Base-by-base conservation (phyloP, 352 stramenopile species). In the Paralagenidium karlingii region DNA sequence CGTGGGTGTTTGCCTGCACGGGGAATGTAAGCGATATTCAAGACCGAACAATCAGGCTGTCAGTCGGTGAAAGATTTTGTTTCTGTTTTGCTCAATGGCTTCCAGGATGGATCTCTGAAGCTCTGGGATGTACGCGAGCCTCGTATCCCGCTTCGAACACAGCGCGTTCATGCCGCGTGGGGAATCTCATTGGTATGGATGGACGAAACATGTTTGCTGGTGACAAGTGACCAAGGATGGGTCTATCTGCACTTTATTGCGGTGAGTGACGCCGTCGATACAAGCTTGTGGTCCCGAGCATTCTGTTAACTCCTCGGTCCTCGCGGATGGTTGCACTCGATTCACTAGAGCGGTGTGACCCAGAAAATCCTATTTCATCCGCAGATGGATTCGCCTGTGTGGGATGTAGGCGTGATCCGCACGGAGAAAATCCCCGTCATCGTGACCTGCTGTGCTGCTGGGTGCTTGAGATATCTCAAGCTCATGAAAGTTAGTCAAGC, bases 71-170 rank as follows among this genome's bases (percentile, higher is more conserved):
- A 18, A 21, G 26, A 20, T 8, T 30, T 40, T 16, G 12, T 45
- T 34, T 25, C 7, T 38, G 18, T 7, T 24, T 31, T 20, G 25
- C 28, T 20, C 9, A 43, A 5, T n/a, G 7, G 15, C 24, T 34
- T 44, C 3, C 25, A 91, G 77, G 78, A 92, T 49, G 84, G 73
- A 2, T 37, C 76, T 11, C 81, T 92, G 40, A 88, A 88, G 26
- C 49, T 92, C 10, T 92, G 78, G 78, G 78, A 92, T 45, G 54
- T 89, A 18, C 69, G 78, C 34, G 75, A 92, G 34, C 69, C 78
- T 28, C 68, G 76, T 6, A 63, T 86, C 11, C 84, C 68, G 33
- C 49, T 89, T 9, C 68, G 78, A 1, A 84, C 78, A 31, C 75
- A 92, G 34, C 75, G 78, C 30, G 82, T 88, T 39, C 68, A 73